Evolutionary conservation across 768 basidiomycete genomes (phyloP).

Genomic region (Tulasnella sp.): DNA sequence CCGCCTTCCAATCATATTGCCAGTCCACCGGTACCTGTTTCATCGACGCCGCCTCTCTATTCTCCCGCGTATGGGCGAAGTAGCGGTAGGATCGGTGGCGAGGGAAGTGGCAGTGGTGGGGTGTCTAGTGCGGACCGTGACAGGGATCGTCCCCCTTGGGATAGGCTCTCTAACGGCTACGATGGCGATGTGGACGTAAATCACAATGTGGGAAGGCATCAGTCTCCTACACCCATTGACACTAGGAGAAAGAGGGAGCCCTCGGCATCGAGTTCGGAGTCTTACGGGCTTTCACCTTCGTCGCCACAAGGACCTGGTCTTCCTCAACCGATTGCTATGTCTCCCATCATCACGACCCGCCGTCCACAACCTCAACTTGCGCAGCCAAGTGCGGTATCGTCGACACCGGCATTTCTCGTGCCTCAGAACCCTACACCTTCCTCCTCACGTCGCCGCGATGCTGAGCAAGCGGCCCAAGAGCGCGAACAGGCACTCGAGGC

Average conservation of each 20-base stretch:
- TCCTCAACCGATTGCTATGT: conserved; percentile 2
- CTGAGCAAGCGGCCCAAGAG: conserved; percentile 42
- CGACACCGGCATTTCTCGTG: conserved; percentile 28
- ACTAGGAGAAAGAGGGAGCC: conserved; percentile 26
- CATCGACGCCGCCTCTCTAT: background rate
- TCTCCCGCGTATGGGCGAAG: background rate
- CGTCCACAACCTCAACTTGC: conserved; percentile 1
- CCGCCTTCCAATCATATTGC: background rate
- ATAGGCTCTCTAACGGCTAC: conserved; percentile 7
- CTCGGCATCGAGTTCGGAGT: conserved; percentile 12
- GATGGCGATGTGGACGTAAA: conserved; percentile 10
- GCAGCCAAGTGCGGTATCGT: conserved; percentile 19
- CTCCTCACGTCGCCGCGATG: conserved; percentile 28
- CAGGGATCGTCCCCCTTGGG: conserved; percentile 10
- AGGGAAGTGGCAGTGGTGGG: background rate
- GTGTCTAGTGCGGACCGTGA: background rate
- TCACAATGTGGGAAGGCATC: background rate
- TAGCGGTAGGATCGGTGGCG: background rate
- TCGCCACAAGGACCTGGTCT: background rate
- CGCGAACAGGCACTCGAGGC: conserved; percentile 34
- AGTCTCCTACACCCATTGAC: conserved; percentile 32
- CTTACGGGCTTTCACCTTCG: conserved; percentile 4
- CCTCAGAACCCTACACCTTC: conserved; percentile 28
- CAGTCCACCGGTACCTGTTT: background rate
- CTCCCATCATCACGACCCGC: background rate